Conservation (phyloP, 306 rosid species). For the Cucumis hystrix region DNA sequence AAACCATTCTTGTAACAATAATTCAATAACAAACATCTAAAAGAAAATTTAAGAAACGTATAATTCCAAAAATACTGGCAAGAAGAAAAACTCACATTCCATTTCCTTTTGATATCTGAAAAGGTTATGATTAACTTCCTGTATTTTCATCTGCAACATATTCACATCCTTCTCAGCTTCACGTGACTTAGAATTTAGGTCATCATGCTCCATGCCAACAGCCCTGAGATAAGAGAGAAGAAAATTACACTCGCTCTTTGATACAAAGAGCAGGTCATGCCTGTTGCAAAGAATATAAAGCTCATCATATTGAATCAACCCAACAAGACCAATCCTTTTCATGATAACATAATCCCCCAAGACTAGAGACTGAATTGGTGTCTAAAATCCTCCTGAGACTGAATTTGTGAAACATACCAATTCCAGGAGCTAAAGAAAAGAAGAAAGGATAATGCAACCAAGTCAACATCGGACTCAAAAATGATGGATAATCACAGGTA, state of each 20-base stretch:
- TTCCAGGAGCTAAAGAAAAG: not conserved
- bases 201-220: constrained; percentile 54
- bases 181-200: constrained; percentile 48
- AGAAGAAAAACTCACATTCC: constrained; percentile 46
- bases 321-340: not conserved
- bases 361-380: not conserved
- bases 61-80: not conserved
- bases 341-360: not conserved
- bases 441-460: not conserved
- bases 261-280: not conserved
- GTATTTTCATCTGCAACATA: constrained; percentile 58
- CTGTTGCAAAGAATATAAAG: not conserved
- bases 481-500: not conserved
- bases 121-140: constrained; percentile 48
- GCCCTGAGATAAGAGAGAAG: constrained; percentile 23
- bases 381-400: not conserved
- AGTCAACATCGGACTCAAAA: not conserved
- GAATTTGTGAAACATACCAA: not conserved
- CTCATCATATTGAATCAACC: not conserved
- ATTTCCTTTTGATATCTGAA: constrained; percentile 62
- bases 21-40: not conserved
- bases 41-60: not conserved
- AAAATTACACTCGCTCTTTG: not conserved
- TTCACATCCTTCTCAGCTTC: constrained; percentile 82
- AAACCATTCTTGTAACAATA: not conserved